Conservation (phyloP, 2,329 filamentous ascomycete genomes). For the Cladosporium sp. region DNA sequence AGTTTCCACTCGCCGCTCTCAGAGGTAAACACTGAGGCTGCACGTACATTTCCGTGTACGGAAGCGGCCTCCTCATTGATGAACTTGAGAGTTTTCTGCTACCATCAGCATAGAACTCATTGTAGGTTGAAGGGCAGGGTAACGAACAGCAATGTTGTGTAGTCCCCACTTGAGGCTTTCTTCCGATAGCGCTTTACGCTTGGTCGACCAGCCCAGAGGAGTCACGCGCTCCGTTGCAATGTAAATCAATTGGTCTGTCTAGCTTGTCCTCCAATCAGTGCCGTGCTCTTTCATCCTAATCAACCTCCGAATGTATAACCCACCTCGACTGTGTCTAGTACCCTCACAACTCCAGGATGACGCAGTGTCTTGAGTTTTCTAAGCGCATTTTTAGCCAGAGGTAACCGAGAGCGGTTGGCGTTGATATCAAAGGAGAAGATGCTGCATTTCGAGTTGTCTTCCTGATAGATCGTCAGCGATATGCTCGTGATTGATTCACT, state of each 20-base stretch:
- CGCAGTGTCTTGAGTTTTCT: conserved; percentile 89
- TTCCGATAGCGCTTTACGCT: conserved; percentile 77
- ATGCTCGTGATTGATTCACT: neutral
- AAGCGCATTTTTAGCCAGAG: conserved; percentile 87
- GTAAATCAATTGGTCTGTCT: conserved; percentile 94
- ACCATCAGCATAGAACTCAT: neutral
- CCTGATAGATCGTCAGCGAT: conserved; percentile 50
- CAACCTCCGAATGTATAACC: conserved; percentile 16
- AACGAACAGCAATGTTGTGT: conserved; percentile 70
- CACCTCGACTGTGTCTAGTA: conserved; percentile 92
- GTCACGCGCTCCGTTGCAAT: conserved; percentile 89
- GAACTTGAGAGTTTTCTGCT: conserved; percentile 83
- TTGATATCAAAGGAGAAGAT: conserved; percentile 93
- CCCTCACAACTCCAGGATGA: conserved; percentile 90
- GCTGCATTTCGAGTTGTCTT: conserved; percentile 90
- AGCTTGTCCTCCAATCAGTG: conserved; percentile 34
- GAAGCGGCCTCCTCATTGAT: conserved; percentile 91
- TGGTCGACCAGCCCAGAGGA: conserved; percentile 85
- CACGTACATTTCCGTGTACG: conserved; percentile 81
- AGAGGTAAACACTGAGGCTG: conserved; percentile 84
- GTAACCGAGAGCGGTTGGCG: conserved; percentile 73
- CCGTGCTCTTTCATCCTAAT: neutral
- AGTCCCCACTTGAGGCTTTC: conserved; percentile 98
- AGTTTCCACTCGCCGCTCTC: conserved; percentile 98
- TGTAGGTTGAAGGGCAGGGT: neutral